phyloP scores from a whole-genome alignment of 441 rosid species.

The Corymbia citriodora region DNA sequence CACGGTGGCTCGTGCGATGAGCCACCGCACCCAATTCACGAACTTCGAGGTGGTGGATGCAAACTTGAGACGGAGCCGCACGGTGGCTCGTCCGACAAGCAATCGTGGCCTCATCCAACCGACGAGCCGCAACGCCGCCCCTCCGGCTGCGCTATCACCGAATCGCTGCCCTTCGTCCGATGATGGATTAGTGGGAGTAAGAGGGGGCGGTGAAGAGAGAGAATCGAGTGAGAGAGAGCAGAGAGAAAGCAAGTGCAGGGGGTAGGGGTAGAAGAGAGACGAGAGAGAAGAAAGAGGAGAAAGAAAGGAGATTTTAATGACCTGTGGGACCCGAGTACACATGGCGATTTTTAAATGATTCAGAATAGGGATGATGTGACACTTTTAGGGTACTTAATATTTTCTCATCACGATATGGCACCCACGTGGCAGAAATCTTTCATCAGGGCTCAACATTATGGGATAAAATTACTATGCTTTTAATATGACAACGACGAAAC shows the following conservation, averaged over 20 bases:
- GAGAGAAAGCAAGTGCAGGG: rapidly evolving
- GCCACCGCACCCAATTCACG: too few species aligned
- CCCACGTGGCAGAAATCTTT: not conserved
- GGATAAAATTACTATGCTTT: not conserved
- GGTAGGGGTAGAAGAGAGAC: not conserved
- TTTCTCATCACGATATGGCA: not conserved
- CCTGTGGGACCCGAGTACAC: rapidly evolving
- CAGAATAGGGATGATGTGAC: rapidly evolving
- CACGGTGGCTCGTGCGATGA: too few species aligned
- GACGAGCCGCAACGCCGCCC: too few species aligned
- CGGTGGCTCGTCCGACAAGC: too few species aligned
- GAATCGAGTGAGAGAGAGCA: not conserved
- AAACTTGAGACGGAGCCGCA: too few species aligned
- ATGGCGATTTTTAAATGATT: rapidly evolving
- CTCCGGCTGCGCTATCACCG: too few species aligned
- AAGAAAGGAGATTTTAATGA: too few species aligned
- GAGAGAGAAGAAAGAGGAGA: not conserved
- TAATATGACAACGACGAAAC: not conserved
- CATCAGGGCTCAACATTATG: not conserved
- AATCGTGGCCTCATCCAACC: too few species aligned
- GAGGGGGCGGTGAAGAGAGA: not conserved
- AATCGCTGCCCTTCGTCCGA: too few species aligned
- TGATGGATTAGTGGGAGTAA: too few species aligned
- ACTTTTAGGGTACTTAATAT: too few species aligned
- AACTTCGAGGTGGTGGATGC: too few species aligned